These are phyloP conservation scores for Ganoderma boninense DNA, from an alignment of 1,284 basidiomycete species.

Conservation along the genomic window DNA sequence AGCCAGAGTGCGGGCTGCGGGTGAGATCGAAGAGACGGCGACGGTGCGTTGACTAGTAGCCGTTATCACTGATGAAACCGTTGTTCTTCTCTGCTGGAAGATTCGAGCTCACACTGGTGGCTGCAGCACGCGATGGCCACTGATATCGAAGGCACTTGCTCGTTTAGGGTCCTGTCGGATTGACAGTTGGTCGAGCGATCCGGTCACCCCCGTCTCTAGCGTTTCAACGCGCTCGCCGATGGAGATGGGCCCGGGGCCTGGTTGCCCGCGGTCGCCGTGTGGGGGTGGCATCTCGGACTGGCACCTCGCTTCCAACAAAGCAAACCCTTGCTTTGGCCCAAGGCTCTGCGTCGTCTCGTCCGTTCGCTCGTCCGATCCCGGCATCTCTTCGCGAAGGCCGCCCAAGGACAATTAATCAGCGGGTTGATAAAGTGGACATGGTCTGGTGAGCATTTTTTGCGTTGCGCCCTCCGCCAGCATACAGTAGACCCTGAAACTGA, in stretches of 20 bases:
- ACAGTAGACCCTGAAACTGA: not conserved
- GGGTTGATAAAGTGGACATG: not conserved
- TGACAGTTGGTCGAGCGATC: not conserved
- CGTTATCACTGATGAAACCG: not conserved
- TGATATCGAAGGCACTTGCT: not conserved
- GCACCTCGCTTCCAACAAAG: too few species aligned
- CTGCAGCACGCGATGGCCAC: not conserved
- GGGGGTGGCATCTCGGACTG: too few species aligned
- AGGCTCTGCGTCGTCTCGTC: not conserved
- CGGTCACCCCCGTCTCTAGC: not conserved
- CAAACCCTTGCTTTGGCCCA: too few species aligned
- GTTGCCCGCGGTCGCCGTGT: not conserved
- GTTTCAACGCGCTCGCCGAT: not conserved
- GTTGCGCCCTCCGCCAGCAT: not conserved
- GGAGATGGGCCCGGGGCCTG: too few species aligned
- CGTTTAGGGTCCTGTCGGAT: not conserved
- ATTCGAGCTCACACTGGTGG: not conserved
- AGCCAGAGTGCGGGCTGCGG: not conserved
- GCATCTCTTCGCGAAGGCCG: conserved; percentile 3
- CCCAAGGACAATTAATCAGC: too few species aligned
- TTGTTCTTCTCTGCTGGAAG: not conserved
- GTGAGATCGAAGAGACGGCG: not conserved
- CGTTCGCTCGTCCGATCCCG: not conserved
- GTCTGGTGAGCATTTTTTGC: not conserved
- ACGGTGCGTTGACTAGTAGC: not conserved